phyloP scores from a whole-genome alignment of 2,329 filamentous ascomycete genomes.

The Berkeleyomyces rouxiae region DNA sequence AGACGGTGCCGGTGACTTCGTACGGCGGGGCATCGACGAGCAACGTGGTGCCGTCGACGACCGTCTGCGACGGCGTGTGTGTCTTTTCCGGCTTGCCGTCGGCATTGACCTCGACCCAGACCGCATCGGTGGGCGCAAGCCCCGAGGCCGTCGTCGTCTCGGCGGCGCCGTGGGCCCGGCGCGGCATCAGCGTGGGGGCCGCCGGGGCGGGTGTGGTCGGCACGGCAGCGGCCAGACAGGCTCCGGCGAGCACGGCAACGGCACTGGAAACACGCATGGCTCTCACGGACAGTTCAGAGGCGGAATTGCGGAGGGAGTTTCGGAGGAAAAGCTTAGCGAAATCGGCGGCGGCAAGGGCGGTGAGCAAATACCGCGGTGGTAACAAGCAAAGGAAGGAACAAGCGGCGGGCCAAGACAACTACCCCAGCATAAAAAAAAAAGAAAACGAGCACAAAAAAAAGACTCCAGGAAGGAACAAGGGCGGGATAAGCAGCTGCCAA shows the following conservation, averaged over 20 bases:
- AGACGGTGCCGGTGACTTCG: slow-evolving; percentile 30
- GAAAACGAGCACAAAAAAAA: neutral
- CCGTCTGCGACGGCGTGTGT: slow-evolving; percentile 32
- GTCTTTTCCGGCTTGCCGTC: slow-evolving; percentile 29
- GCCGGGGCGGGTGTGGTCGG: neutral
- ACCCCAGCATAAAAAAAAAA: neutral
- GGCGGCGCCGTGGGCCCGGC: neutral
- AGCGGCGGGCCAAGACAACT: no score
- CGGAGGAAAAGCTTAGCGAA: neutral
- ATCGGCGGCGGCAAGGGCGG: neutral
- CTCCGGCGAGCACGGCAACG: slow-evolving; percentile 5
- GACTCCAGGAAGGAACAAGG: neutral
- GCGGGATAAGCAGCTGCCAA: neutral
- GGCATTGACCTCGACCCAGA: slow-evolving; percentile 36
- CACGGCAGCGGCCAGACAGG: slow-evolving; percentile 4
- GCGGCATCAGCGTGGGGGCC: neutral
- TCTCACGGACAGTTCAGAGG: neutral
- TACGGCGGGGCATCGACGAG: slow-evolving; percentile 26
- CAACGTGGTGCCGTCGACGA: slow-evolving; percentile 28
- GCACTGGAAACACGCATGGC: slow-evolving; percentile 7
- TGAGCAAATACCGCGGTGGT: neutral
- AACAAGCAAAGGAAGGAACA: neutral
- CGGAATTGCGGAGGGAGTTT: neutral
- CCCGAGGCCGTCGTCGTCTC: neutral
- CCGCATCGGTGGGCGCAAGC: slow-evolving; percentile 23